These are phyloP conservation scores for Aspergillus sp. DNA, from an alignment of 2,329 filamentous ascomycete species.

Conservation along the genomic window DNA sequence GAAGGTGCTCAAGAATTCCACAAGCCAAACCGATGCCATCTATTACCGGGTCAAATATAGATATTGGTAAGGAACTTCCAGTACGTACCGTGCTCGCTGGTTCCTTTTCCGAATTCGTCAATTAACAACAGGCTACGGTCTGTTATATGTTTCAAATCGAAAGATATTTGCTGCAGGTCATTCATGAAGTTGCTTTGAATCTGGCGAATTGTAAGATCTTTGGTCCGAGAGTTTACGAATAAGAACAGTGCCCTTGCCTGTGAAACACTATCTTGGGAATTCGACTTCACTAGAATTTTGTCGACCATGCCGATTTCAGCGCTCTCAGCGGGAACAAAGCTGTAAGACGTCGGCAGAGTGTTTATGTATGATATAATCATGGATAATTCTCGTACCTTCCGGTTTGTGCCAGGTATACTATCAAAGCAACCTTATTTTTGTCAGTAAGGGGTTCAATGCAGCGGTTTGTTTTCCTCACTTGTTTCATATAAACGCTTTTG, in stretches of 20 bases:
- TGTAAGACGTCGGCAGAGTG: slow-evolving; percentile 34
- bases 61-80: neutral
- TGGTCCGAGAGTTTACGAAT: neutral
- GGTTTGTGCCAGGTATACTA: slow-evolving; percentile 88
- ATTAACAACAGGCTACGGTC: slow-evolving; percentile 78
- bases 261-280: slow-evolving; percentile 69
- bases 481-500: slow-evolving; percentile 94
- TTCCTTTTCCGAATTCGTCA: slow-evolving; percentile 83
- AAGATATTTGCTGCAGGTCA: slow-evolving; percentile 82
- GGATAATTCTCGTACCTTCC: slow-evolving; percentile 51
- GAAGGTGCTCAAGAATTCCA: slow-evolving; percentile 59
- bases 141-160: slow-evolving; percentile 73
- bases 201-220: slow-evolving; percentile 22
- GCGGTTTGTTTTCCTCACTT: slow-evolving; percentile 42
- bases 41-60: slow-evolving; percentile 21
- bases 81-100: slow-evolving; percentile 53
- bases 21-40: slow-evolving; percentile 66
- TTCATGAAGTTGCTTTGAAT: slow-evolving; percentile 71
- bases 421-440: slow-evolving; percentile 65
- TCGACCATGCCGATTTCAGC: slow-evolving; percentile 85
- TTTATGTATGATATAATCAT: neutral
- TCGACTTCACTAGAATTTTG: slow-evolving; percentile 84
- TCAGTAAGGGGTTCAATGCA: slow-evolving; percentile 9
- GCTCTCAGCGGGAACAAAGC: slow-evolving; percentile 78
- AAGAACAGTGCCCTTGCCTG: slow-evolving; percentile 35